A percentile compares a stretch with the other conserved stretches of the same genome.
Evolutionary conservation across 1,139 yeast genomes (phyloP).

Genomic region (Suhomyces wounanorum): DNA sequence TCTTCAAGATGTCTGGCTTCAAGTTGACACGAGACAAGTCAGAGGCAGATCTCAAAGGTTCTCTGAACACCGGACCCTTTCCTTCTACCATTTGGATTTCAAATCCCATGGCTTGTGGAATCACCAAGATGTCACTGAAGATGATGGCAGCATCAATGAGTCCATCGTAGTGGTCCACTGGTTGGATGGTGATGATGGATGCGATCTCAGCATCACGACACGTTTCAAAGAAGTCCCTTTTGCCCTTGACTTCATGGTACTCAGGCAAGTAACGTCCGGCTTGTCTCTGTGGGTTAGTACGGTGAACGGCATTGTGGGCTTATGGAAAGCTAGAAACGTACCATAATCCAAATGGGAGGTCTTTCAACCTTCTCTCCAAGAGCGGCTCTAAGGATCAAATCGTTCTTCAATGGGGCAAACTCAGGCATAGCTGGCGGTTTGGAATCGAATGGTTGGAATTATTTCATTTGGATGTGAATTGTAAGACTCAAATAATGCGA

Average conservation of each 20-base stretch:
- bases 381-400: conserved; percentile 88
- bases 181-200: conserved; percentile 92
- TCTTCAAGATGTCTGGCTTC: conserved; percentile 70
- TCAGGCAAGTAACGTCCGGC: conserved; percentile 91
- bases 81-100: conserved; percentile 92
- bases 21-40: conserved; percentile 63
- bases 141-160: conserved; percentile 95
- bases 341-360: conserved; percentile 98
- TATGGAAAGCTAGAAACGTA: conserved; percentile 27
- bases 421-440: conserved; percentile 24
- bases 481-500: not conserved
- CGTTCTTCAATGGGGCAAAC: conserved; percentile 80
- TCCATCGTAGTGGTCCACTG: conserved; percentile 86
- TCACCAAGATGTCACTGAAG: conserved; percentile 90
- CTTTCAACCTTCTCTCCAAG: conserved; percentile 82
- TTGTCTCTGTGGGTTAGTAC: conserved; percentile 52
- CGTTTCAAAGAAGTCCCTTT: conserved; percentile 88
- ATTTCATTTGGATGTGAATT: not conserved
- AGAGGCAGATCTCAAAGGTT: conserved; percentile 74
- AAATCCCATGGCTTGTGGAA: conserved; percentile 99
- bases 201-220: conserved; percentile 95
- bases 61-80: conserved; percentile 90
- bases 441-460: not conserved
- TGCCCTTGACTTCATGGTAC: conserved; percentile 85
- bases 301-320: not conserved